Percentiles rank a stretch among this genome's conserved stretches.
phyloP scores from a whole-genome alignment of 192 early-diverging fungal species.

The Podila epicladia region DNA sequence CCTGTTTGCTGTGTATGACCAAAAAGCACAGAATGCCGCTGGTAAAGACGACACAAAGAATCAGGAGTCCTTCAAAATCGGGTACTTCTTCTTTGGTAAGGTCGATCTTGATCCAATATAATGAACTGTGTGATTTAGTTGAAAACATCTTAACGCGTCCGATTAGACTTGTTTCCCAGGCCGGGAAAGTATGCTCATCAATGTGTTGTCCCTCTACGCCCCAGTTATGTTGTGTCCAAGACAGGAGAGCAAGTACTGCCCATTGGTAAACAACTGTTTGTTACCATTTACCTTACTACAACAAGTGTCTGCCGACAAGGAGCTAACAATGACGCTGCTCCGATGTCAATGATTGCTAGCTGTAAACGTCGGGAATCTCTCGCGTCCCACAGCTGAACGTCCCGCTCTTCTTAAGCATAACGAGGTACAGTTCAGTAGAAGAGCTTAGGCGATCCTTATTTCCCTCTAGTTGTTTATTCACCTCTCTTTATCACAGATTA shows the following conservation, averaged over 20 bases:
- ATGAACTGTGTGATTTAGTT: no score
- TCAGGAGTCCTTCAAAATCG: conserved; percentile 34
- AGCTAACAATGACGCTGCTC: no score
- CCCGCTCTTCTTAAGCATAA: conserved; percentile 83
- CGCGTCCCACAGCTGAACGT: conserved; percentile 61
- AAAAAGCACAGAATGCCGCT: conserved; percentile 54
- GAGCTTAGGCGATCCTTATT: no score
- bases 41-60: conserved; percentile 15
- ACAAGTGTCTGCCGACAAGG: background rate
- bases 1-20: conserved; percentile 81
- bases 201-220: conserved; percentile 82
- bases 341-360: conserved; percentile 1
- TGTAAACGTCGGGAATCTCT: conserved; percentile 45
- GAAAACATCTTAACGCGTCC: background rate
- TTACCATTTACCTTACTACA: background rate
- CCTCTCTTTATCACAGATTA: conserved; percentile 5
- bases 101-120: background rate
- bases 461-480: no score
- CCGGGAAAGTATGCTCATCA: conserved; percentile 82
- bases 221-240: conserved; percentile 66
- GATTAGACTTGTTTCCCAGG: conserved; percentile 76
- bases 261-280: conserved; percentile 11
- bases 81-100: conserved; percentile 47
- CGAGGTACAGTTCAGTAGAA: conserved; percentile 58
- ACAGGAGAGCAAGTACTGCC: conserved; percentile 40